Evolutionary conservation across 1,284 basidiomycete species (phyloP).

Genomic region (Somion occarium): DNA sequence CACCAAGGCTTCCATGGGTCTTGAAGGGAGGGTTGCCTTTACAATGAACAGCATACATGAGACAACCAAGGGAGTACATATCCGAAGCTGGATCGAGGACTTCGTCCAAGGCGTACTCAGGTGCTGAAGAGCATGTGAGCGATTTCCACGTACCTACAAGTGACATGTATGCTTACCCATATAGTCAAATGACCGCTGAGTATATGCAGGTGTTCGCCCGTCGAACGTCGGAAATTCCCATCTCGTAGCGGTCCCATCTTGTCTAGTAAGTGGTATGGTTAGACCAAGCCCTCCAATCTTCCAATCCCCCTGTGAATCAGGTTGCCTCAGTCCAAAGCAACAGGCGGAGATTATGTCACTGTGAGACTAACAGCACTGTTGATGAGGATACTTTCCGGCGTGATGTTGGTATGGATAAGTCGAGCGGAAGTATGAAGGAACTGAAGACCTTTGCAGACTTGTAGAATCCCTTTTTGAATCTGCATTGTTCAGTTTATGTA

Average conservation of each 20-base stretch:
- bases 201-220: slow-evolving; percentile 71
- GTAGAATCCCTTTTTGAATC: slow-evolving; percentile 96
- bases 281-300: slow-evolving; percentile 90
- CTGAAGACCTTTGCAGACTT: slow-evolving; percentile 88
- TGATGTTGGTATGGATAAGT: slow-evolving; percentile 89
- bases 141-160: background rate
- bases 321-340: background rate
- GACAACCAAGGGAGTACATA: slow-evolving; percentile 90
- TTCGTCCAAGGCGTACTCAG: slow-evolving; percentile 93
- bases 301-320: slow-evolving; percentile 87
- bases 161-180: slow-evolving; percentile 54
- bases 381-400: slow-evolving; percentile 81
- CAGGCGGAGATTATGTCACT: background rate
- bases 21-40: slow-evolving; percentile 86
- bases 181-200: slow-evolving; percentile 94
- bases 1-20: slow-evolving; percentile 80
- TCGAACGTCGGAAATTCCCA: slow-evolving; percentile 93
- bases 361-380: slow-evolving; percentile 70
- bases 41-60: slow-evolving; percentile 88
- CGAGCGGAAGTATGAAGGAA: slow-evolving; percentile 93
- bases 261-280: slow-evolving; percentile 71
- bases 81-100: slow-evolving; percentile 83
- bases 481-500: slow-evolving; percentile 32
- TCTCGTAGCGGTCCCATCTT: slow-evolving; percentile 70
- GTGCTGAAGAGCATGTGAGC: slow-evolving; percentile 48